phyloP scores from a whole-genome alignment of 2,329 filamentous ascomycete species.

The Calycina herbarum region DNA sequence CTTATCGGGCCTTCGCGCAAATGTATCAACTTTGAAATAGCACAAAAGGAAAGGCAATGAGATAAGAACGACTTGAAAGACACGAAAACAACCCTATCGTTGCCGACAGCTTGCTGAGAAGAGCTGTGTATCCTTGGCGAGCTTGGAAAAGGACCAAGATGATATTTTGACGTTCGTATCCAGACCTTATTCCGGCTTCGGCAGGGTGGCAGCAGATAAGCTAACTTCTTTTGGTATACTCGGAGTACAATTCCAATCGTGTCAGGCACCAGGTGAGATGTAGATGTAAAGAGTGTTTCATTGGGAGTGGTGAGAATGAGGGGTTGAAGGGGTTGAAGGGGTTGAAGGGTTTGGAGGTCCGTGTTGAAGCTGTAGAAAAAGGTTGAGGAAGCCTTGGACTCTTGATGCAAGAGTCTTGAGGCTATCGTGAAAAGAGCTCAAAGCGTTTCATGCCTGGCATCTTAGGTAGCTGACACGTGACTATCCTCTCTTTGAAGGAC shows the following conservation, averaged over 20 bases:
- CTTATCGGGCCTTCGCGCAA: background rate
- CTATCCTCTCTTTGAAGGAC: background rate
- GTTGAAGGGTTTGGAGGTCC: background rate
- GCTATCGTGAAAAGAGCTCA: background rate
- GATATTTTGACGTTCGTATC: background rate
- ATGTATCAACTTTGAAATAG: background rate
- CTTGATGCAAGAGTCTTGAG: background rate
- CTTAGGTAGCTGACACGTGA: background rate
- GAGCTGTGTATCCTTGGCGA: background rate
- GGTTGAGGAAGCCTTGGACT: background rate
- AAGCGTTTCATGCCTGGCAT: background rate
- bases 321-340: background rate
- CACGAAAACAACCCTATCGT: background rate
- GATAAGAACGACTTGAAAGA: background rate
- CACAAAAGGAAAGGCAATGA: background rate
- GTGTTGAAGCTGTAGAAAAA: background rate
- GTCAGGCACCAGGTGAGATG: background rate
- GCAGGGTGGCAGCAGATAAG: background rate
- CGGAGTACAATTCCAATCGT: background rate
- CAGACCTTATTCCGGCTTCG: background rate
- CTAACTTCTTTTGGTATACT: background rate
- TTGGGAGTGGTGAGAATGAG: background rate
- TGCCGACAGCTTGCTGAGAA: background rate
- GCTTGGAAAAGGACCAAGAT: background rate
- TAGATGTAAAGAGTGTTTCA: background rate